Conservation (phyloP, 768 basidiomycete species). For the Neoboletus magnificus region DNA sequence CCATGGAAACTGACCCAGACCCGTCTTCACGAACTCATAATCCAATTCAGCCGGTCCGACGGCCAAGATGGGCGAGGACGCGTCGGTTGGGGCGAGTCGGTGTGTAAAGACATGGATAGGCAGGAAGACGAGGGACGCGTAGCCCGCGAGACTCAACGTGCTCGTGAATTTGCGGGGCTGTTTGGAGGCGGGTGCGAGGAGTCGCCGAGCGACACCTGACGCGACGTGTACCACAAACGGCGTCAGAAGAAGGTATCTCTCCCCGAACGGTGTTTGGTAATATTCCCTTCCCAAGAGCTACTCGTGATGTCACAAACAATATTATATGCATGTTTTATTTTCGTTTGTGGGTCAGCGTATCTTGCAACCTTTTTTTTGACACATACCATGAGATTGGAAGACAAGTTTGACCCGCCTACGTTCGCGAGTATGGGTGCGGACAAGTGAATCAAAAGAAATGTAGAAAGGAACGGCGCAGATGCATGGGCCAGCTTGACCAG, state of each 20-base stretch:
- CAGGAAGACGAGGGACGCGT: slow-evolving; percentile 55
- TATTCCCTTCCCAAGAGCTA: slow-evolving; percentile 83
- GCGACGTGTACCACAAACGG: slow-evolving; percentile 66
- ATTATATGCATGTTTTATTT: too few species aligned
- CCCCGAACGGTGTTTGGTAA: slow-evolving; percentile 71
- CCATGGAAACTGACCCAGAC: slow-evolving; percentile 58
- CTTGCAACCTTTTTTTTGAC: background rate
- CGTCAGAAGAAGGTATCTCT: slow-evolving; percentile 62
- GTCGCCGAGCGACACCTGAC: slow-evolving; percentile 56
- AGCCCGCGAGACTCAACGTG: slow-evolving; percentile 59
- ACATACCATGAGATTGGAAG: slow-evolving; percentile 75
- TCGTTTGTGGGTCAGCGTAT: background rate
- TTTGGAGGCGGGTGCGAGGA: slow-evolving; percentile 40
- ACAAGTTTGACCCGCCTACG: slow-evolving; percentile 61
- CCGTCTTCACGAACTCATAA: slow-evolving; percentile 80
- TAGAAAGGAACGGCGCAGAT: slow-evolving; percentile 72
- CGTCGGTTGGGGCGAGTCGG: slow-evolving; percentile 50
- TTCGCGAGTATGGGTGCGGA: slow-evolving; percentile 70
- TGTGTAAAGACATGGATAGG: slow-evolving; percentile 71
- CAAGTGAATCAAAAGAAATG: slow-evolving; percentile 74
- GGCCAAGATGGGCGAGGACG: slow-evolving; percentile 35
- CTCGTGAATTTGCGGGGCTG: slow-evolving; percentile 37
- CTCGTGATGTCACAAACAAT: background rate
- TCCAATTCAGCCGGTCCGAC: slow-evolving; percentile 77
- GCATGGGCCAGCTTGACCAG: slow-evolving; percentile 62